A percentile compares a stretch with the other conserved stretches of the same genome.
Evolutionary conservation across 2,329 filamentous ascomycete species (phyloP).

Genomic region (Sporothrix euskadiensis): DNA sequence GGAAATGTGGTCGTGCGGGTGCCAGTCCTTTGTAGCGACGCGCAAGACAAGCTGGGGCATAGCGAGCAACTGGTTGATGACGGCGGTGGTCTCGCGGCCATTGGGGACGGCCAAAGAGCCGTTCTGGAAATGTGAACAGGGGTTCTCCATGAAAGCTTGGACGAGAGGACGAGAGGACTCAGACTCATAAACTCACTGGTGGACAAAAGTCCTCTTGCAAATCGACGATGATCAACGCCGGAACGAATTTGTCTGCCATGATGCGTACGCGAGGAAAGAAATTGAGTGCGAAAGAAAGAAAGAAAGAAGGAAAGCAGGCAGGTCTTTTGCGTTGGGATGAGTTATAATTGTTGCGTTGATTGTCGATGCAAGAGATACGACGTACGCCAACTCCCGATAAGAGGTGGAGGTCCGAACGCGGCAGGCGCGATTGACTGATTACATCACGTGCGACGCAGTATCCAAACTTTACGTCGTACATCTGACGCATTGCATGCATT

Average conservation of each 20-base stretch:
- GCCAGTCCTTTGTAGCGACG: conserved; percentile 90
- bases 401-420: not conserved
- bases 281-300: not conserved
- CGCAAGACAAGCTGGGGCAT: conserved; percentile 70
- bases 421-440: not conserved
- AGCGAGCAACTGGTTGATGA: conserved; percentile 72
- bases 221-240: conserved; percentile 72
- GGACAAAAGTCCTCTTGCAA: conserved; percentile 95
- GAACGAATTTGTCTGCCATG: conserved; percentile 42
- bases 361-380: not conserved
- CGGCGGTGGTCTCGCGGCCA: conserved; percentile 67
- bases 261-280: too few species aligned
- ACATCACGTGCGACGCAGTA: not conserved
- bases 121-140: conserved; percentile 52
- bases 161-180: not conserved
- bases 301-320: not conserved
- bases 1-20: conserved; percentile 79
- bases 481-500: not conserved
- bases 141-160: not conserved
- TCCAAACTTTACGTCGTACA: too few species aligned
- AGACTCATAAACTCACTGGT: conserved; percentile 62
- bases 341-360: not conserved
- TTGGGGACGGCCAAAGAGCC: conserved; percentile 80
- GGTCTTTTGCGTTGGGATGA: not conserved
- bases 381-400: not conserved